phyloP scores from a whole-genome alignment of 148 eudicot species.

The Vaccinium macrocarpon region DNA sequence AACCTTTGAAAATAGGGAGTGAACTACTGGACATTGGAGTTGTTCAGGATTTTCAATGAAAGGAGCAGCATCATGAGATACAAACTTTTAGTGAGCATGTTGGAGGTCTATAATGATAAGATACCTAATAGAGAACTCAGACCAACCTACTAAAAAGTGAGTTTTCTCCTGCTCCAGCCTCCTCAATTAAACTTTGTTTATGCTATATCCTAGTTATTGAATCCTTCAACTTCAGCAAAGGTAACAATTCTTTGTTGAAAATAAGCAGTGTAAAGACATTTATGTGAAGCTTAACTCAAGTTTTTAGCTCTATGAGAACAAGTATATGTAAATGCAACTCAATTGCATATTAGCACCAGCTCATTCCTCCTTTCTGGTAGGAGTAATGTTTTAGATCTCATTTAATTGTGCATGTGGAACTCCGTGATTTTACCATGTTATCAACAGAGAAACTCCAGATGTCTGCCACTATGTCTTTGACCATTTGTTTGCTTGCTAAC shows the following conservation, averaged over 20 bases:
- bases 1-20: conserved; percentile 79
- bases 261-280: not conserved
- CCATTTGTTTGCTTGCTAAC: not conserved
- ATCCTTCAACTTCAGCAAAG: not conserved
- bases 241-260: not conserved
- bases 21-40: conserved; percentile 79
- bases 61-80: conserved; percentile 66
- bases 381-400: not conserved
- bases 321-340: not conserved
- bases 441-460: not conserved
- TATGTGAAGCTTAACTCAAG: not conserved
- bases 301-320: not conserved
- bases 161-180: conserved; percentile 15
- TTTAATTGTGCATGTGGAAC: not conserved
- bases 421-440: not conserved
- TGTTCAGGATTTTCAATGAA: conserved; percentile 57
- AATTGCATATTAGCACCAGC: not conserved
- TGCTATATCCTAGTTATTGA: not conserved
- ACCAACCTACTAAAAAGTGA: conserved; percentile 72
- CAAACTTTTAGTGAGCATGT: conserved; percentile 90
- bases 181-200: not conserved
- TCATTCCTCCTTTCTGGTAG: not conserved
- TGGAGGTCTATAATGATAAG: conserved; percentile 96
- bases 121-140: conserved; percentile 77
- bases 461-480: too few relatives aligned